Base-by-base conservation (phyloP, 768 basidiomycete species). In the Termitomyces eurrhizus region DNA sequence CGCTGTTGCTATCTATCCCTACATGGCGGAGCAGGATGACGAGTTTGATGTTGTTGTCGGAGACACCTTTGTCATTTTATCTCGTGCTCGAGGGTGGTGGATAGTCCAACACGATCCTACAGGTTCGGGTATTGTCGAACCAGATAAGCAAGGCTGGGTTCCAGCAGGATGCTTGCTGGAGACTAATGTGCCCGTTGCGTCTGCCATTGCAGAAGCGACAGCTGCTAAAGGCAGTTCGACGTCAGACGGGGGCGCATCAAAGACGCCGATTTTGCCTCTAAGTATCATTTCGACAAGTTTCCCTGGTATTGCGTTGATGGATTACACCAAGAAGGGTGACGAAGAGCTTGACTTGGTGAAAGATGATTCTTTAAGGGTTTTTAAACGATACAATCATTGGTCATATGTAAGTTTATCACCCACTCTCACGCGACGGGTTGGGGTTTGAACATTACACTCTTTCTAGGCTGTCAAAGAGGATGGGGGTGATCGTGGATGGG, bases 321-420 rank as follows among this genome's bases (percentile, higher is more conserved):
- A 98, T 66, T 98, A 97, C 73, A 86, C 85, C 74, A 91, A 91
- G 75, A 92, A 94, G 67, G 95, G 94, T 1, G 90, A 92, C 4
- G 95, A 97, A 65, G 96, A 98, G 74, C 76, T 98, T 61, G 88
- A 92, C 66, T 76, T 98, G 45, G 83, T 81, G 53, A 97, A 96
- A 71, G 95, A 95, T 65, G 93, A 98, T 70, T 77, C 84, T 24
- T 69, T 99, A 64, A 80, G 93, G 64, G 95, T 99, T 45, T 97
- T 98, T 77, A 98, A 98, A 79, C 84, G 95, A 64, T 98, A 98
- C 72, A 97, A 96, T 62, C 95, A 98, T 74, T 98, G 95, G 94
- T 93, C 91, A 73, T 95, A 94, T 75, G 91, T 92, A 69, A 58
- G 82, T 75, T 56, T 32, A 60, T 55, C 60, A 52, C 63, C 35